phyloP scores from a whole-genome alignment of 2,329 filamentous ascomycete genomes.

The Ophiosphaerella korrae region DNA sequence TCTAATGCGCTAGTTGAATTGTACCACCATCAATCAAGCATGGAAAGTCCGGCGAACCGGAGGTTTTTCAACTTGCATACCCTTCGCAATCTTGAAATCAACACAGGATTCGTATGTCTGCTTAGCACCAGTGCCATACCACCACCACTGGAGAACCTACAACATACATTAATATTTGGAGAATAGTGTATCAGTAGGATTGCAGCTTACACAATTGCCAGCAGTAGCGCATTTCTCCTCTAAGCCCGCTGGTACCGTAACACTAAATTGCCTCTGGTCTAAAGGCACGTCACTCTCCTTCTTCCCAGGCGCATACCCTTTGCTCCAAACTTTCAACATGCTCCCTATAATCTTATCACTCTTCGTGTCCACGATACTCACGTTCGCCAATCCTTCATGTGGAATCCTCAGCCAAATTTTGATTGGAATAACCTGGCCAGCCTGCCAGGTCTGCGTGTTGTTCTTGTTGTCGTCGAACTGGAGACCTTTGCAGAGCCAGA shows the following conservation, averaged over 20 bases:
- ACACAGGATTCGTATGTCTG: constrained; percentile 68
- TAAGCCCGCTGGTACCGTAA: constrained; percentile 59
- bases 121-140: constrained; percentile 59
- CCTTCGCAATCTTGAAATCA: constrained; percentile 55
- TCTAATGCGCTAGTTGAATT: background rate
- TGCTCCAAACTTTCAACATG: constrained; percentile 33
- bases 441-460: constrained; percentile 55
- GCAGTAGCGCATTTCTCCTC: constrained; percentile 50
- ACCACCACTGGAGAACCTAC: constrained; percentile 64
- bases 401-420: constrained; percentile 57
- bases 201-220: constrained; percentile 50
- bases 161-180: background rate
- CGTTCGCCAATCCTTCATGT: constrained; percentile 62
- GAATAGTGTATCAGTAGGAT: background rate
- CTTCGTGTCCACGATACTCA: constrained; percentile 63
- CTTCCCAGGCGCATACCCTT: constrained; percentile 34
- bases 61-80: background rate
- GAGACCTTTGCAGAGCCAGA: constrained; percentile 63
- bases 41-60: constrained; percentile 3
- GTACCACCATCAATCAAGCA: constrained; percentile 1
- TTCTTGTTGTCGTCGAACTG: constrained; percentile 63
- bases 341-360: constrained; percentile 58
- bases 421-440: constrained; percentile 49
- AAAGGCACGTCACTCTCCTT: constrained; percentile 40
- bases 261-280: constrained; percentile 55